phyloP scores from a whole-genome alignment of 495 filamentous ascomycete genomes.

The Trichoderma asperelloides region DNA sequence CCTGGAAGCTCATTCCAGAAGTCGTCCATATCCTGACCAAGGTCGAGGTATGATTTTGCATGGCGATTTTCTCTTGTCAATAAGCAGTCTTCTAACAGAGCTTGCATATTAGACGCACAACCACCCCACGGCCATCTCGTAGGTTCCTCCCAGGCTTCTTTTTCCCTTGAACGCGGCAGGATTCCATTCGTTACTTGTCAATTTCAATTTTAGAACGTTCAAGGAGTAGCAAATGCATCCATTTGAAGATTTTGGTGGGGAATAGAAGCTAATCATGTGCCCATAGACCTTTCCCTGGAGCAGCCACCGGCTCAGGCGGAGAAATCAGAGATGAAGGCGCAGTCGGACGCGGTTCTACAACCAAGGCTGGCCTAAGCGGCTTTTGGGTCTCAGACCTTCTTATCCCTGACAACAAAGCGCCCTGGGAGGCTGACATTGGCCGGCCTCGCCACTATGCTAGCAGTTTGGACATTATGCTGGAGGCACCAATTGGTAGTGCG shows the following conservation, averaged over 20 bases:
- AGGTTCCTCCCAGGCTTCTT: conserved; percentile 29
- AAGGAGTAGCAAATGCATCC: neutral
- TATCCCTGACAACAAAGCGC: conserved; percentile 69
- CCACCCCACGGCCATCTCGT: conserved; percentile 88
- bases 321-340: conserved; percentile 93
- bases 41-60: conserved; percentile 47
- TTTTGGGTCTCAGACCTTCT: conserved; percentile 91
- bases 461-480: conserved; percentile 91
- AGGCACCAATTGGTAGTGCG: conserved; percentile 89
- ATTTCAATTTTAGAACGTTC: neutral
- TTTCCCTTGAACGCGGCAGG: neutral
- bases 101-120: conserved; percentile 59
- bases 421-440: conserved; percentile 88
- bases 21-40: conserved; percentile 82
- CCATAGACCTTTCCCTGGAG: conserved; percentile 50
- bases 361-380: conserved; percentile 85
- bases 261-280: neutral
- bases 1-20: conserved; percentile 85
- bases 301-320: conserved; percentile 90
- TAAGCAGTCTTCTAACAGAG: neutral
- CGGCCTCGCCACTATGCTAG: conserved; percentile 87
- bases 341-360: conserved; percentile 83
- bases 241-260: neutral
- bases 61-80: neutral
- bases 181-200: neutral